phyloP scores from a whole-genome alignment of 139 green algal species.

The Pseudopediastrum boryanum region DNA sequence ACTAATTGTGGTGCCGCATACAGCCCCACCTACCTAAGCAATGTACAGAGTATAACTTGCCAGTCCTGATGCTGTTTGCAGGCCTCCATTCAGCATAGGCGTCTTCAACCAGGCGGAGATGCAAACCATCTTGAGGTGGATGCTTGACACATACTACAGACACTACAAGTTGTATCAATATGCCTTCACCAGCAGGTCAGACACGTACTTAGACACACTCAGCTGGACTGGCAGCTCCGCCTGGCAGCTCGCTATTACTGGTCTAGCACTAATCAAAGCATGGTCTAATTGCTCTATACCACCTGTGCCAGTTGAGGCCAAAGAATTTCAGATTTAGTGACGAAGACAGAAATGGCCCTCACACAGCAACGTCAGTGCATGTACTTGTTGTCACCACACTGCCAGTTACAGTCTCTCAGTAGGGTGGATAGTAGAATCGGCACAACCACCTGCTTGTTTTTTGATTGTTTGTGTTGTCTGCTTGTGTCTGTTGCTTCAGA shows the following conservation, averaged over 20 bases:
- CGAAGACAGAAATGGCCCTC: background rate
- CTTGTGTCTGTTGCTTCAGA: conserved; percentile 23
- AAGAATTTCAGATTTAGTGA: background rate
- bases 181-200: conserved; percentile 61
- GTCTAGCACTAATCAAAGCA: background rate
- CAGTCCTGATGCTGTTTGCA: background rate
- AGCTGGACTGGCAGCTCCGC: background rate
- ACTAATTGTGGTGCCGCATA: too few relatives aligned
- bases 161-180: conserved; percentile 85
- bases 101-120: conserved; percentile 65
- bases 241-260: too few relatives aligned
- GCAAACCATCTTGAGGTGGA: conserved; percentile 59
- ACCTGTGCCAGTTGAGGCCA: background rate
- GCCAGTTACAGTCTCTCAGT: too few relatives aligned
- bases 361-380: conserved; percentile 14
- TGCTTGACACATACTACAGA: conserved; percentile 67
- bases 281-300: background rate
- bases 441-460: too few relatives aligned
- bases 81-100: conserved; percentile 69
- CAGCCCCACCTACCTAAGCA: too few relatives aligned
- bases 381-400: too few relatives aligned
- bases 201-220: background rate
- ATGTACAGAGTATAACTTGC: background rate
- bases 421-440: too few relatives aligned
- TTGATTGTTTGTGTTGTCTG: too few relatives aligned